Conservation (phyloP, 2,329 filamentous ascomycete genomes). For the Diaporthe nobilis region DNA sequence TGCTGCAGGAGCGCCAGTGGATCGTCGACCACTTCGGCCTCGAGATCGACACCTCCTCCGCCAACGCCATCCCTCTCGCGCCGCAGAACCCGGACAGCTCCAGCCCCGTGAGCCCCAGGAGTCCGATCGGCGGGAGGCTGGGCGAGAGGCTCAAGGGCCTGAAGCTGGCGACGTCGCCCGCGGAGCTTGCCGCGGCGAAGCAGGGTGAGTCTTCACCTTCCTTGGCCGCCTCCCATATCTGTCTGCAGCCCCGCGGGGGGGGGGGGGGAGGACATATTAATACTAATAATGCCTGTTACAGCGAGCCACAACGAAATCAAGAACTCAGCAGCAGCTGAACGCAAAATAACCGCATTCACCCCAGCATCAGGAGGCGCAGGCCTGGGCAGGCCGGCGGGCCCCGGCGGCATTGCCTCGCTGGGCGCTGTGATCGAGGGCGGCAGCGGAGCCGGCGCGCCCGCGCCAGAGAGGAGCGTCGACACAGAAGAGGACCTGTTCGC, state of each 20-base stretch:
- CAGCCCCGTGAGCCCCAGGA: slow-evolving; percentile 60
- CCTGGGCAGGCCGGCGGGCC: slow-evolving; percentile 56
- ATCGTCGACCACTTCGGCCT: slow-evolving; percentile 86
- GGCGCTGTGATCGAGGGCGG: slow-evolving; percentile 57
- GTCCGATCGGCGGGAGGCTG: slow-evolving; percentile 76
- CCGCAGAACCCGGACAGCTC: slow-evolving; percentile 47
- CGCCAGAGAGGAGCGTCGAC: slow-evolving; percentile 56
- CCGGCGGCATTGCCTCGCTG: slow-evolving; percentile 53
- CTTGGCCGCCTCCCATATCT: background rate
- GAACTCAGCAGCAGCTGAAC: slow-evolving; percentile 27
- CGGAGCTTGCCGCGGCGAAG: slow-evolving; percentile 69
- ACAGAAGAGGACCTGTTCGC: slow-evolving; percentile 89
- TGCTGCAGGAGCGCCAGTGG: slow-evolving; percentile 86
- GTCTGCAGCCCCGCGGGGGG: background rate
- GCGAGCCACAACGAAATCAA: slow-evolving; percentile 30
- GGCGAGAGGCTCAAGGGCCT: slow-evolving; percentile 86
- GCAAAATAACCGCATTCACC: slow-evolving; percentile 43
- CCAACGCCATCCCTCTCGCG: slow-evolving; percentile 41
- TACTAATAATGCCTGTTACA: slow-evolving; percentile 49
- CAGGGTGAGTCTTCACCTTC: slow-evolving; percentile 60
- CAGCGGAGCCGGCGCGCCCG: slow-evolving; percentile 48
- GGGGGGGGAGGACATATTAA: slow-evolving; percentile 17
- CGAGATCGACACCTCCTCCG: slow-evolving; percentile 53
- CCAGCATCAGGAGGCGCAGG: slow-evolving; percentile 64
- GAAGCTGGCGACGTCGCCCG: slow-evolving; percentile 80